Evolutionary conservation across 169 alveolate species (phyloP).

Genomic region (Plasmodium yoelii): DNA sequence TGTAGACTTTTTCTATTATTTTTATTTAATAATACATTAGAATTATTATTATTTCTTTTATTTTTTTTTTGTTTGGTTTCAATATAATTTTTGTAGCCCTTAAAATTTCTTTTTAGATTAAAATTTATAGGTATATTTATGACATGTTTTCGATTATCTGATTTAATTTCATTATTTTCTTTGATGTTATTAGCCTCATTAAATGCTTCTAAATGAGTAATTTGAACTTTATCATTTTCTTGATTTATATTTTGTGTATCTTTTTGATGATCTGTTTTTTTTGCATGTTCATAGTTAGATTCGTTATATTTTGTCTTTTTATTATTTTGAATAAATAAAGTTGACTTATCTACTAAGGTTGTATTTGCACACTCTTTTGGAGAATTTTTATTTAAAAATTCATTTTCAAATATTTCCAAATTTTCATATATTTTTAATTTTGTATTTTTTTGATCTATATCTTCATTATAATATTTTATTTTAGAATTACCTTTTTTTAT

Average conservation of each 20-base stretch:
- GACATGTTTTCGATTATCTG: conserved; percentile 1
- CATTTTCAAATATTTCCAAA: conserved; percentile 32
- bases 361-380: background rate
- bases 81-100: conserved; percentile 10
- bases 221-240: background rate
- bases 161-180: conserved; percentile 3
- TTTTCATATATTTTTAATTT: conserved; percentile 59
- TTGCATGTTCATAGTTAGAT: background rate
- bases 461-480: conserved; percentile 15
- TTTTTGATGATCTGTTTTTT: background rate
- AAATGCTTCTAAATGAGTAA: background rate
- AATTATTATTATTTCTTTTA: conserved; percentile 1
- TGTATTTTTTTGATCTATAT: background rate
- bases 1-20: background rate
- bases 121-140: conserved; percentile 48
- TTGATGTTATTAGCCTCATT: background rate
- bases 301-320: background rate
- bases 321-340: conserved; percentile 1
- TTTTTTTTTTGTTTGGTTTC: background rate
- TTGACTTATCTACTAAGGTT: background rate
- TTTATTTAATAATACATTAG: background rate
- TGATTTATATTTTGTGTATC: background rate
- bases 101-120: conserved; percentile 35
- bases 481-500: conserved; percentile 15
- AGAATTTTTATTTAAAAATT: conserved; percentile 17